A percentile compares a stretch with the other conserved stretches of the same genome.
Evolutionary conservation across 2,329 filamentous ascomycete genomes (phyloP).

Genomic region (Rutstroemia sp.): DNA sequence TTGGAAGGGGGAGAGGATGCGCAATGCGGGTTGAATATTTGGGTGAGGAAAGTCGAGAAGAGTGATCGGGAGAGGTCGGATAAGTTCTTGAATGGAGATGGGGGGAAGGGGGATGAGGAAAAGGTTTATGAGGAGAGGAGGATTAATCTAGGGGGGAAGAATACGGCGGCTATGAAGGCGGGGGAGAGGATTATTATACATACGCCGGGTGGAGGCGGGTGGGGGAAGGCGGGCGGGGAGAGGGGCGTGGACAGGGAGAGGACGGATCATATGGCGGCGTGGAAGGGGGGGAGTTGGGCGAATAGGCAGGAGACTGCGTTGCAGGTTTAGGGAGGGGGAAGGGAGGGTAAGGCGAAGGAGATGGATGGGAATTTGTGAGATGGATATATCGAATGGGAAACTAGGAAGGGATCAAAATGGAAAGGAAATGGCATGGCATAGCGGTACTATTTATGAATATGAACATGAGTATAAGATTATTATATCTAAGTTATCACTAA

Average conservation of each 20-base stretch:
- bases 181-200: slow-evolving; percentile 72
- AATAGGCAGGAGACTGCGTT: slow-evolving; percentile 51
- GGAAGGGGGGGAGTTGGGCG: slow-evolving; percentile 53
- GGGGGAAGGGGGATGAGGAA: slow-evolving; percentile 26
- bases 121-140: slow-evolving; percentile 47
- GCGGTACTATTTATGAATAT: too few species aligned
- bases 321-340: slow-evolving; percentile 39
- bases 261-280: slow-evolving; percentile 51
- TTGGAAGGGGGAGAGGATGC: slow-evolving; percentile 77
- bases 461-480: too few species aligned
- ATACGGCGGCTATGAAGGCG: slow-evolving; percentile 66
- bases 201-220: slow-evolving; percentile 75
- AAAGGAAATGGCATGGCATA: too few species aligned
- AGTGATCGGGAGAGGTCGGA: slow-evolving; percentile 41
- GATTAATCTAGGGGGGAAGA: slow-evolving; percentile 73
- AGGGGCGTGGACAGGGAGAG: slow-evolving; percentile 41
- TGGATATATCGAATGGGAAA: too few species aligned
- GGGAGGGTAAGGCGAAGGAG: too few species aligned
- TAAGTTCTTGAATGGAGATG: slow-evolving; percentile 27
- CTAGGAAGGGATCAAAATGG: too few species aligned
- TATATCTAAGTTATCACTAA: too few species aligned
- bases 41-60: slow-evolving; percentile 68
- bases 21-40: slow-evolving; percentile 74
- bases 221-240: slow-evolving; percentile 55
- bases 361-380: too few species aligned